Percentiles rank a stretch among this genome's conserved stretches.
Conservation (phyloP, 805 yeast genomes). For the Hanseniaspora mollemarum region DNA sequence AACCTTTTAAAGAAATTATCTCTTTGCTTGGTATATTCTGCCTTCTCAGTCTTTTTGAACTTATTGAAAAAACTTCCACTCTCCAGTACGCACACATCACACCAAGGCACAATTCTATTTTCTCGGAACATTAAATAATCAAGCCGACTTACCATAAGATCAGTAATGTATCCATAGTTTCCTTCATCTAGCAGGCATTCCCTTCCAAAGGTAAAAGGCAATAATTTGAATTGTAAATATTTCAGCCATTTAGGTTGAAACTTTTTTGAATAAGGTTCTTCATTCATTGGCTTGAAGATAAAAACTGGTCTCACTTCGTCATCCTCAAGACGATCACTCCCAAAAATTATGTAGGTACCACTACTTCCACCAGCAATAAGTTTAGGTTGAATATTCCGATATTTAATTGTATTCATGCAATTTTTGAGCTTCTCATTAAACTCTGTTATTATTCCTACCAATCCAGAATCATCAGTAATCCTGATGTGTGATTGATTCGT, state of each 20-base stretch:
- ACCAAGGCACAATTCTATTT: constrained; percentile 9
- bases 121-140: constrained; percentile 6
- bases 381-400: constrained; percentile 8
- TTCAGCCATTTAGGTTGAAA: constrained; percentile 15
- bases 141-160: constrained; percentile 3
- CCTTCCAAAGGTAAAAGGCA: constrained; percentile 14
- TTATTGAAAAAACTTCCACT: constrained; percentile 15
- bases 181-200: constrained; percentile 9
- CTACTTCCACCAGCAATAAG: constrained; percentile 12
- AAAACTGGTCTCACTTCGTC: background rate
- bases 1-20: background rate
- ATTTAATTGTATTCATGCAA: background rate
- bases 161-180: constrained; percentile 14
- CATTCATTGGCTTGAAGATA: constrained; percentile 16
- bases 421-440: background rate
- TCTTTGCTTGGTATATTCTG: background rate
- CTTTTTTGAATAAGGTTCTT: constrained; percentile 9
- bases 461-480: background rate
- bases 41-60: background rate
- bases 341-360: constrained; percentile 13
- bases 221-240: constrained; percentile 7
- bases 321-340: background rate
- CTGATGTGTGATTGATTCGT: background rate
- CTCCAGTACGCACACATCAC: constrained; percentile 15
- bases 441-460: background rate